These are phyloP conservation scores for Rhizopogon vinicolor DNA, from an alignment of 768 basidiomycete species.

Conservation along the genomic window DNA sequence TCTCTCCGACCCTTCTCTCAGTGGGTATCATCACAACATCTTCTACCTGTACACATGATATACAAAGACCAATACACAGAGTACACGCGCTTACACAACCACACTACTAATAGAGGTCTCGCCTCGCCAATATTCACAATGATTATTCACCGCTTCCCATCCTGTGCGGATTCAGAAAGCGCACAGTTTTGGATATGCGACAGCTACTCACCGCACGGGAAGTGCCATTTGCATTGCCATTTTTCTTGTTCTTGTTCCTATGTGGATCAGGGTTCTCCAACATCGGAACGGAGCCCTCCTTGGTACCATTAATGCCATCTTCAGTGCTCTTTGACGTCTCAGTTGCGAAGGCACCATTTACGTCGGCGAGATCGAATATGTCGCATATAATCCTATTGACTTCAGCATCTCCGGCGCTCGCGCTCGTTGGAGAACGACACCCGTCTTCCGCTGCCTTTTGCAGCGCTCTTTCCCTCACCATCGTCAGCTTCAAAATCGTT, in stretches of 20 bases:
- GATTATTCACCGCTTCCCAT: not conserved
- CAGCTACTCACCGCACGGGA: not conserved
- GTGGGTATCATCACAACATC: not conserved
- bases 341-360: not conserved
- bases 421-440: slow-evolving; percentile 21
- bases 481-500: slow-evolving; percentile 46
- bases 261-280: not conserved
- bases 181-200: not conserved
- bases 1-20: too few species aligned
- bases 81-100: not conserved
- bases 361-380: slow-evolving; percentile 23
- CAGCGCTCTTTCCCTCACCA: slow-evolving; percentile 43
- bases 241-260: not conserved
- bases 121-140: not conserved
- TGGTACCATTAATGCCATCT: not conserved
- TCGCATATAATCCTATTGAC: slow-evolving; percentile 25
- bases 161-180: not conserved
- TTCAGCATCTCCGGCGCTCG: slow-evolving; percentile 21
- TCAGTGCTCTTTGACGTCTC: too few species aligned
- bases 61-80: not conserved
- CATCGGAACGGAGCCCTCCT: not conserved
- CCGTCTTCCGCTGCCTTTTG: slow-evolving; percentile 30
- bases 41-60: not conserved
- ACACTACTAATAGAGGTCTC: not conserved
- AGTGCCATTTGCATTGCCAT: not conserved